Conservation (phyloP, 2,329 filamentous ascomycete species). For the Whalleya microplaca region DNA sequence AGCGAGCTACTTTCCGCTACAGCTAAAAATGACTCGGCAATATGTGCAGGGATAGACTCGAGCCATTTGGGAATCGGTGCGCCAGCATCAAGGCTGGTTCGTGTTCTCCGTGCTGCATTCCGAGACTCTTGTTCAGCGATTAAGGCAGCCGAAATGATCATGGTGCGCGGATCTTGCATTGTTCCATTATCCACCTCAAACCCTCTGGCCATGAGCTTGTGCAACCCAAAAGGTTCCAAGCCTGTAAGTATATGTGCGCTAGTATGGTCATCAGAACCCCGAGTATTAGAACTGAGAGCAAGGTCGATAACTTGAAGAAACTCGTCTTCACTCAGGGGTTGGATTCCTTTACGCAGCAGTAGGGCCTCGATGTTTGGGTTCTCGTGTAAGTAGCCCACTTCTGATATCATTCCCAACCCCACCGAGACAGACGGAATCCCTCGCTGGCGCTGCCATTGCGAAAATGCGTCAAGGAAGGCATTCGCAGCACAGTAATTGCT, state of each 20-base stretch:
- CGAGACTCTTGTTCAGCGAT: no score
- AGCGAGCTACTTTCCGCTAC: no score
- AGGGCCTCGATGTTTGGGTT: conserved; percentile 30
- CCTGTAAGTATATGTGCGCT: neutral
- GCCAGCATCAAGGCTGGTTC: no score
- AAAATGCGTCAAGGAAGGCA: conserved; percentile 41
- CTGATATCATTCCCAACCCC: conserved; percentile 40
- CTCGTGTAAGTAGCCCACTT: conserved; percentile 40
- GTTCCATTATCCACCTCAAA: neutral
- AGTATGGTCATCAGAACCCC: no score
- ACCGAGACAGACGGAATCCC: conserved; percentile 33
- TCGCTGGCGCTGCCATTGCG: conserved; percentile 28
- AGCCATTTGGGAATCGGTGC: no score
- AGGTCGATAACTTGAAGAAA: conserved; percentile 33
- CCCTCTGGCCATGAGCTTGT: neutral
- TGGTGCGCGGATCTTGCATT: neutral
- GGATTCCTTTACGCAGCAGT: conserved; percentile 24
- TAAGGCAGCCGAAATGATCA: neutral
- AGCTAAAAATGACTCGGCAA: neutral
- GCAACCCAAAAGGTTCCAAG: neutral
- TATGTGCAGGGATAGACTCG: neutral
- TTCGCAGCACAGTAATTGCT: conserved; percentile 44
- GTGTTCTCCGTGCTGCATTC: neutral
- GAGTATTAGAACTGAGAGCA: conserved; percentile 9
- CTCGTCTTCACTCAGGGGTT: conserved; percentile 28